Conservation (phyloP, 1,284 basidiomycete genomes). For the Austroboletus niveus region DNA sequence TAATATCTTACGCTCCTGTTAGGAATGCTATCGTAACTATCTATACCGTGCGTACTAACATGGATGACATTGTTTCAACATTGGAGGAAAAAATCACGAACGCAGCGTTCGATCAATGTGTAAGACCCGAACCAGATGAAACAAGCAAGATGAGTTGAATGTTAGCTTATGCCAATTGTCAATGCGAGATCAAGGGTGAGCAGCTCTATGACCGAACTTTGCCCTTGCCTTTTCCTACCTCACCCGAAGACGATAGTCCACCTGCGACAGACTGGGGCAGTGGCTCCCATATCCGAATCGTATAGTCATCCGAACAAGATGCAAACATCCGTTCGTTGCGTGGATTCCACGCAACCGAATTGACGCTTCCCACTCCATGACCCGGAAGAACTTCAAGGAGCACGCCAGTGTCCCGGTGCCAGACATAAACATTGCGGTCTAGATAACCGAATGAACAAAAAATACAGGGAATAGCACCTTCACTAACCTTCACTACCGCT, state of each 20-base stretch:
- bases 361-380: conserved; percentile 87
- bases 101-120: conserved; percentile 31
- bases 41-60: conserved; percentile 34
- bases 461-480: not conserved
- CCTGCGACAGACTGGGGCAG: too few species aligned
- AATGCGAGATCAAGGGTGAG: conserved; percentile 35
- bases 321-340: conserved; percentile 87
- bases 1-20: conserved; percentile 17
- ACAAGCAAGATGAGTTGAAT: conserved; percentile 29
- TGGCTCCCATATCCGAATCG: conserved; percentile 67
- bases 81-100: conserved; percentile 18
- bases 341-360: conserved; percentile 96
- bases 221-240: conserved; percentile 40
- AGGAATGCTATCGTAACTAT: conserved; percentile 36
- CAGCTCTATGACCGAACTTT: conserved; percentile 11
- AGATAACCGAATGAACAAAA: conserved; percentile 9
- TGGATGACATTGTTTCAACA: conserved; percentile 26
- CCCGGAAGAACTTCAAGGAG: conserved; percentile 83
- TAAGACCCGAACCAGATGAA: conserved; percentile 24
- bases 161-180: conserved; percentile 31
- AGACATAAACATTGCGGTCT: conserved; percentile 93
- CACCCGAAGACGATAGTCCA: too few species aligned
- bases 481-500: conserved; percentile 91
- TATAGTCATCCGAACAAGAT: conserved; percentile 85
- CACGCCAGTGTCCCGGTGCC: conserved; percentile 85